Conservation (phyloP, 2,329 filamentous ascomycete species). For the Aspergillus glaucus region DNA sequence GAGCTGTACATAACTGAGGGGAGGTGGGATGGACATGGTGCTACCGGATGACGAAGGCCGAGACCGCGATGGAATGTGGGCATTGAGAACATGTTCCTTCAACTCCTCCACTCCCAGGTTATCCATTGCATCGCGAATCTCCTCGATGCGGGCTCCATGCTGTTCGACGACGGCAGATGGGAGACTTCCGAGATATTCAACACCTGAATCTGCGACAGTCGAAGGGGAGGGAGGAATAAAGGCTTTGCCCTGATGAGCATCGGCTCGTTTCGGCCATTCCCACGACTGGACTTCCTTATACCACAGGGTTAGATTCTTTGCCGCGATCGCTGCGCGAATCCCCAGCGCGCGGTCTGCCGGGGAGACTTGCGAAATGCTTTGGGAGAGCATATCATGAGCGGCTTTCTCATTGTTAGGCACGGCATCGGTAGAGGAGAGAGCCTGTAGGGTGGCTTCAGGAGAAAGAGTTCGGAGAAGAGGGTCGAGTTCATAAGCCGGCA, state of each 20-base stretch:
- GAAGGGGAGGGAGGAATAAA: constrained; percentile 29
- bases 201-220: constrained; percentile 10
- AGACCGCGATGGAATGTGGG: constrained; percentile 62
- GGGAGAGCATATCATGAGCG: constrained; percentile 36
- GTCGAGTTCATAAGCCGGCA: constrained; percentile 37
- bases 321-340: constrained; percentile 53
- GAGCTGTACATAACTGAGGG: constrained; percentile 59
- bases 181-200: constrained; percentile 64
- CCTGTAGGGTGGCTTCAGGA: constrained; percentile 48
- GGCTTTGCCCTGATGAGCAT: constrained; percentile 35
- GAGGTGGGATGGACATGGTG: constrained; percentile 36
- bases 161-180: constrained; percentile 55
- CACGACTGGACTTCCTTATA: constrained; percentile 53
- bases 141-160: constrained; percentile 68
- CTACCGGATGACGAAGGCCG: constrained; percentile 45
- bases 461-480: constrained; percentile 49
- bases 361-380: constrained; percentile 51
- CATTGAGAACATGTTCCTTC: constrained; percentile 78
- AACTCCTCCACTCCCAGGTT: constrained; percentile 60
- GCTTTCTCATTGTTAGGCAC: constrained; percentile 32
- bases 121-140: constrained; percentile 54
- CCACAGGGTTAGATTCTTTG: constrained; percentile 54
- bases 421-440: constrained; percentile 40
- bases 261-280: constrained; percentile 47
- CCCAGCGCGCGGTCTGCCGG: constrained; percentile 53